Base-by-base conservation (phyloP, 1,139 yeast species). In the Saccharomycopsis phalli region DNA sequence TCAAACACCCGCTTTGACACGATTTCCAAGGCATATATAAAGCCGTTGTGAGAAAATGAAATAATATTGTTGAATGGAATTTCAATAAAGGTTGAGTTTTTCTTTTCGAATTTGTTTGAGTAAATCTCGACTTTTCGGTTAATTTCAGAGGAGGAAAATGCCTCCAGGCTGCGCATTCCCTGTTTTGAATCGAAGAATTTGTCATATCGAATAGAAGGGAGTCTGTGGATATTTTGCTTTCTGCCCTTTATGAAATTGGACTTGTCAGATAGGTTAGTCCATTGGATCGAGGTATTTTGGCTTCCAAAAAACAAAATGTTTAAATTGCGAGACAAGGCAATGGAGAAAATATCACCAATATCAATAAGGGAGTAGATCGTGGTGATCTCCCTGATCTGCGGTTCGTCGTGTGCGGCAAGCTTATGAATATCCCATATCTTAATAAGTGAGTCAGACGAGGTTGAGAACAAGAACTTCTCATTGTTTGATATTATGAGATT, bases 301-400 rank as follows among this genome's bases (percentile, higher is more conserved):
- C 95, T 80, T 1, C 98, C 98, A 50, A 86, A 73, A 49, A 79
- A 84, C 8, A 91, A 63, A 0, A 86, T 74, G 37, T 76, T 70
- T 11, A 72, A 57, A 1, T 61, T 51, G 17, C 74, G 74, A 23
- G 80, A 70, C 76, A 93, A 86, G 4, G 77, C 72, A 26, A 91
- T 62, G 4, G 95, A 81, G 56, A 91, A 88, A 16, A 91, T 81
- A 57, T 91, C 98, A 33, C 98, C 98, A 39, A 91, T 81, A 60
- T 91, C 98, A 34, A 82, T 71, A 14, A 81, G 60, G 0, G 94
- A 81, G 57, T 91, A 91, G 8, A 88, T 73, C 1, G 94, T 80
- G 52, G 81, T 77, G 34, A 63, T 69, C 58, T 62, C 81, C 45
- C 55, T 48, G 43, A 63, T 56, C 4, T 49, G 38, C 10, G 54